Evolutionary conservation across 139 green algal genomes (phyloP).

Genomic region (Chlamydomonas incerta): DNA sequence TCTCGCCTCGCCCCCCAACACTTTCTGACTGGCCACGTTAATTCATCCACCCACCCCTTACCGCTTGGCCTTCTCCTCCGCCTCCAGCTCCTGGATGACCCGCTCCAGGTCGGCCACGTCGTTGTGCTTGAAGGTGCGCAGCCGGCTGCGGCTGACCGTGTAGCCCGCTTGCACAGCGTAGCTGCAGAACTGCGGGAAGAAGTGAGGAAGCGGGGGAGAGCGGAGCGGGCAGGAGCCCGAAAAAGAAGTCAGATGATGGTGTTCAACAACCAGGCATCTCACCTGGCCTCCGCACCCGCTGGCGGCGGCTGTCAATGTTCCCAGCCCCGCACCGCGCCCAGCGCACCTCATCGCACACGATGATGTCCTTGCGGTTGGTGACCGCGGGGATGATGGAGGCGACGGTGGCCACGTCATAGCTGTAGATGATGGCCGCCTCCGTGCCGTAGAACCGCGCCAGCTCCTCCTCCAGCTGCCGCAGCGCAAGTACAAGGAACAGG

Average conservation of each 20-base stretch:
- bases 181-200: constrained; percentile 42
- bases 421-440: constrained; percentile 94
- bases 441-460: constrained; percentile 86
- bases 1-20: neutral
- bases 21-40: neutral
- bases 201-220: neutral
- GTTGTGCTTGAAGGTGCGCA: constrained; percentile 95
- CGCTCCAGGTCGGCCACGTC: constrained; percentile 90
- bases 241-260: no score
- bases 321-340: no score
- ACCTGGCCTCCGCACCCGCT: no score
- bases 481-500: no score
- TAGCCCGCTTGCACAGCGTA: constrained; percentile 89
- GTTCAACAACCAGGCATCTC: no score
- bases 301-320: no score
- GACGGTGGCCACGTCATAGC: constrained; percentile 93
- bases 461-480: constrained; percentile 56
- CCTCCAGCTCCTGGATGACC: constrained; percentile 75
- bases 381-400: constrained; percentile 94
- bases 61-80: constrained; percentile 61
- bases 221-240: no score
- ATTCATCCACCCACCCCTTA: no score
- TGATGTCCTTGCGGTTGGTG: constrained; percentile 89
- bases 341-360: constrained; percentile 81
- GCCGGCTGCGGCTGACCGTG: constrained; percentile 74